Conservation (phyloP, 108 stramenopile genomes). For the Schizochytrium sp. region DNA sequence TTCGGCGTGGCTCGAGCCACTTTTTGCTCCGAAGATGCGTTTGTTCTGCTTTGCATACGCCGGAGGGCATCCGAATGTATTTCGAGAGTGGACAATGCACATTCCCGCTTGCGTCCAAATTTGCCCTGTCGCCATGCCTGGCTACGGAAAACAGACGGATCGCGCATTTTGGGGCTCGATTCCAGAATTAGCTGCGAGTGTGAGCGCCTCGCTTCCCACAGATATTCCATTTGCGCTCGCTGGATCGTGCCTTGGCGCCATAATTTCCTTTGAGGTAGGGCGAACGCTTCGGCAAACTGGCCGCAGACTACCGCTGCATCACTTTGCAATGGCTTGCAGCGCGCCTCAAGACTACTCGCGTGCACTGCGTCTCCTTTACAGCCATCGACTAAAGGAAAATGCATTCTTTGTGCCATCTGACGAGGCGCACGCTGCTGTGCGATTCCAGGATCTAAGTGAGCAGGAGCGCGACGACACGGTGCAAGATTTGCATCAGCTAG, state of each 20-base stretch:
- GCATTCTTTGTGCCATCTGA: background rate
- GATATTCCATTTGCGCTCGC: background rate
- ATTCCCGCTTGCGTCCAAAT: background rate
- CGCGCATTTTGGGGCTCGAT: background rate
- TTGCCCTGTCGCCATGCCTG: background rate
- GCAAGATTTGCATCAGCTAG: background rate
- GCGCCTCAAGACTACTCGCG: background rate
- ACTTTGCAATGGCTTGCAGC: background rate
- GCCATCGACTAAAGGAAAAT: background rate
- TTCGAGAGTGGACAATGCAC: background rate
- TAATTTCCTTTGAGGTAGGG: background rate
- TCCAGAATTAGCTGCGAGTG: background rate
- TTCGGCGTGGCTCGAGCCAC: background rate
- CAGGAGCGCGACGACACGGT: background rate
- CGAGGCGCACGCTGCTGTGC: background rate
- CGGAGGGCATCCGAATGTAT: background rate
- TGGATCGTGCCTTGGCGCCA: constrained; percentile 5
- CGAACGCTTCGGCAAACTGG: background rate
- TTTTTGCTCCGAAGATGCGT: background rate
- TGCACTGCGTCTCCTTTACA: background rate
- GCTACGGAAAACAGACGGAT: background rate
- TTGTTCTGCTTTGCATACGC: constrained; percentile 5
- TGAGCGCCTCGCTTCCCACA: background rate
- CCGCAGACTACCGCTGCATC: background rate
- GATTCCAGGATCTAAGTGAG: background rate